Evolutionary conservation across 306 rosid genomes (phyloP), one percentile per base, ranked within the genome.

Genomic region (Datisca glomerata): DNA sequence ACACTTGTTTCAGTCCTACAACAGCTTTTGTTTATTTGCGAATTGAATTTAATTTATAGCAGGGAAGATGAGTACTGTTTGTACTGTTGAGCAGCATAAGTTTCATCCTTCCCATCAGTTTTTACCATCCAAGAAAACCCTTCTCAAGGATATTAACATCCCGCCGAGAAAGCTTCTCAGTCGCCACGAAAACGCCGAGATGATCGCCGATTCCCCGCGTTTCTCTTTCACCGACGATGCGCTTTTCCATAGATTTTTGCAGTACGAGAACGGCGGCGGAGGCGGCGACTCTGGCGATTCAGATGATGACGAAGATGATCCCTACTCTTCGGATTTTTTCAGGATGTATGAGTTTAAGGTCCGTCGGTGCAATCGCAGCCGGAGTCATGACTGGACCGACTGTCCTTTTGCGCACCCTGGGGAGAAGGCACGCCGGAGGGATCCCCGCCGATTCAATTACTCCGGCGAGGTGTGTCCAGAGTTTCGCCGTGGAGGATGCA

Each of bases 361-460:
- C 36, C 78, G 95, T 11, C 68, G 77, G 2, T 89, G 97, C 57
- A 76, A 75, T 1, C 86, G 97, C 4, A 74, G 83, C 67, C 79
- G 97, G 23, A 89, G 95, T 63, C 97, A 89, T 35, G 97, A 89
- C 62, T 89, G 97, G 97, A 89, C 97, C 1, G 91, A 89, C 59
- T 89, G 97, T 27, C 93, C 97, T 2, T 89, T 79, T 1, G 79
- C 81, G 1, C 97, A 89, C 6, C 91, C 86, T 0, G 95, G 97
- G 0, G 97, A 83, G 56, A 89, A 83, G 56, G 97, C 97, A 0
- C 75, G 89, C 56, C 78, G 97, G 4, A 68, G 95, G 0, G 94
- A 89, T 39, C 94, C 94, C 3, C 67, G 85, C 3, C 60, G 66
- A 42, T 62, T 67, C 29, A 83, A 80, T 12, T 89, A 83, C 60